Conservation (phyloP, 1,139 yeast species). For the Insectozyma bohioensis region DNA sequence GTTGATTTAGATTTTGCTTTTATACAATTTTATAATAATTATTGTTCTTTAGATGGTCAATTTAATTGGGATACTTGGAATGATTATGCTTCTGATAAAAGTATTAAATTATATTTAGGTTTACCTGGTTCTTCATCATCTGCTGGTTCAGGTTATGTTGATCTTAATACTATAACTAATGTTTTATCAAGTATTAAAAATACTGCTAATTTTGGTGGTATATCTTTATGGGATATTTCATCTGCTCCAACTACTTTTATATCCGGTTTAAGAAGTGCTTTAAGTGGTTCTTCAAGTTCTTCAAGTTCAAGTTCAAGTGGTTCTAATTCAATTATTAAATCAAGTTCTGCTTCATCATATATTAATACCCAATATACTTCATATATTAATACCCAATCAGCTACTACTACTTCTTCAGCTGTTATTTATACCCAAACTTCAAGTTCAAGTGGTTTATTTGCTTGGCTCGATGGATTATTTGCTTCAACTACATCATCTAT, state of each 20-base stretch:
- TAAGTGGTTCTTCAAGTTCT: slow-evolving; percentile 7
- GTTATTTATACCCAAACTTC: not conserved
- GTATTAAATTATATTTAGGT: slow-evolving; percentile 28
- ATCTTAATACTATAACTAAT: slow-evolving; percentile 14
- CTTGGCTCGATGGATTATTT: slow-evolving; percentile 6
- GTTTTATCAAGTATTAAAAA: slow-evolving; percentile 17
- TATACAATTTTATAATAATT: slow-evolving; percentile 87
- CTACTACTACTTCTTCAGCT: not conserved
- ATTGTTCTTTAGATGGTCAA: slow-evolving; percentile 49
- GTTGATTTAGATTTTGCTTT: slow-evolving; percentile 76
- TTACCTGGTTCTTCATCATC: slow-evolving; percentile 25
- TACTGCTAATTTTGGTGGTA: slow-evolving; percentile 24
- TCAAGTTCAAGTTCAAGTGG: too few relatives aligned
- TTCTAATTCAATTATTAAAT: not conserved
- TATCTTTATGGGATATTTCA: slow-evolving; percentile 30
- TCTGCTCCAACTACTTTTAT: slow-evolving; percentile 15
- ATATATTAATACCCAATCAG: not conserved
- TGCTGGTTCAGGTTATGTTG: slow-evolving; percentile 24
- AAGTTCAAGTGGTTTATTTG: slow-evolving; percentile 2
- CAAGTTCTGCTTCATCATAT: not conserved
- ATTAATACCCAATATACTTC: not conserved
- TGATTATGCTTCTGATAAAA: slow-evolving; percentile 20
- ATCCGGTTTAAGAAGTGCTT: slow-evolving; percentile 8
- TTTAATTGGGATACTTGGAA: slow-evolving; percentile 29
- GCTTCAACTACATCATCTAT: slow-evolving; percentile 1